Evolutionary conservation across 108 stramenopile species (phyloP), one percentile per base, ranked within the genome.

Genomic region (Pseudonitzschia multiseries): DNA sequence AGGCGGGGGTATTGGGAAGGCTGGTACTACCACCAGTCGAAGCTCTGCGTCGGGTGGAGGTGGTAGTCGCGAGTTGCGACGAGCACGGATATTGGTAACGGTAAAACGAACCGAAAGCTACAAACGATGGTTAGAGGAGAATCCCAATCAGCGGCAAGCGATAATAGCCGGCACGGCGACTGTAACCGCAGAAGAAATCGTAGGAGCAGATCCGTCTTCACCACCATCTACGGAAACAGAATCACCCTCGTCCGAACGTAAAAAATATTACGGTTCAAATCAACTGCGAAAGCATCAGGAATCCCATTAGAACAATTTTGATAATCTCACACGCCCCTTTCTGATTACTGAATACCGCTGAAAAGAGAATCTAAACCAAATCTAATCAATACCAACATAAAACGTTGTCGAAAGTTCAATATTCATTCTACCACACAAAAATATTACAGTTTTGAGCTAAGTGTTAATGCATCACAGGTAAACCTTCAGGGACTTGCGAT

Each of bases 71-170:
- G 84, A 87, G 57, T 71, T 92, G 18, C 81, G 91, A 31, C 76
- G 92, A 78, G 87, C 92, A 20, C 84, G 92, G 41, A 93, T 93
- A 43, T 79, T 90, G 12, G 87, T 93, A 28, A 93, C 92, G 29
- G 87, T 93, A 5, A 69, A 73, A 71, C 71, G 92, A 72, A 89
- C 92, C 18, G 80, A 83, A 27, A 86, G 79, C 53, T 93, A 93
- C 73, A 81, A 87, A 71, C 79, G 83, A 66, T 93, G 92, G 92
- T 70, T 93, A 10, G 81, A 87, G 50, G 89, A 93, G 41, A 90
- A 93, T 72, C 87, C 91, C 14, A 54, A 62, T 13, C 61, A 62
- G 40, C 61, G 36, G n/a, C 75, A 76, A 69, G 75, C 75, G 15
- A 76, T 76, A 31, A 69, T 76, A 24, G 75, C 75, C 2, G 60